Conservation (phyloP, 2,329 filamentous ascomycete species). For the Ceratocystis papillata region DNA sequence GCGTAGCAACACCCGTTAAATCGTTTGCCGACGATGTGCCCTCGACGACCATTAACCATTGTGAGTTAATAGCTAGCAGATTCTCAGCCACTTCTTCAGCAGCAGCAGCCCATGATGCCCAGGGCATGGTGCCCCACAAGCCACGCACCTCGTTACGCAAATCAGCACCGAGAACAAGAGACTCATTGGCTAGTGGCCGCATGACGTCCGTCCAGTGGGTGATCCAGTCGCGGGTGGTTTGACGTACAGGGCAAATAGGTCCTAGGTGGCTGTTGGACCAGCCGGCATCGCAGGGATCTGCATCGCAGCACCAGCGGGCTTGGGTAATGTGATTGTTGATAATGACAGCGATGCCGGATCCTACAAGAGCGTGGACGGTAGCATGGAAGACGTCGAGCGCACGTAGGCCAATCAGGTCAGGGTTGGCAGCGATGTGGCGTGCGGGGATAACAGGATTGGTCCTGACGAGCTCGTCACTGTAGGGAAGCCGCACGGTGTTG, state of each 20-base stretch:
- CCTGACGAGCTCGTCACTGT: conserved; percentile 57
- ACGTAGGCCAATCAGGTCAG: conserved; percentile 45
- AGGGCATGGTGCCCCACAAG: conserved; percentile 58
- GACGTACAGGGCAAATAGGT: conserved; percentile 47
- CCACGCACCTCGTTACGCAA: conserved; percentile 59
- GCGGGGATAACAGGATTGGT: conserved; percentile 43
- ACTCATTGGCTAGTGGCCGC: conserved; percentile 46
- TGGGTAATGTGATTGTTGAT: conserved; percentile 62
- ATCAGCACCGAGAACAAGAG: conserved; percentile 54
- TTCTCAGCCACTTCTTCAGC: conserved; percentile 53
- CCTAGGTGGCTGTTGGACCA: conserved; percentile 57
- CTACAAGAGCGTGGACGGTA: conserved; percentile 48
- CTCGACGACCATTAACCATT: conserved; percentile 59
- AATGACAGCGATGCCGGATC: conserved; percentile 52
- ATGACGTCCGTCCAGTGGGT: conserved; percentile 56
- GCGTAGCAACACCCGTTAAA: conserved; percentile 43
- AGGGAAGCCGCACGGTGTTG: conserved; percentile 59
- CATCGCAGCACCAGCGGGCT: conserved; percentile 58
- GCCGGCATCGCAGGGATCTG: conserved; percentile 54
- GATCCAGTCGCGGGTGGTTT: conserved; percentile 57
- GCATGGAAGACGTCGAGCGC: conserved; percentile 54
- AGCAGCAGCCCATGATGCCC: conserved; percentile 52
- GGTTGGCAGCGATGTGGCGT: conserved; percentile 44
- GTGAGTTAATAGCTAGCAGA: conserved; percentile 46
- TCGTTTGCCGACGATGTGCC: conserved; percentile 59